Evolutionary conservation across 257 asterid species (phyloP).

Genomic region (Nicotiana sylvestris): DNA sequence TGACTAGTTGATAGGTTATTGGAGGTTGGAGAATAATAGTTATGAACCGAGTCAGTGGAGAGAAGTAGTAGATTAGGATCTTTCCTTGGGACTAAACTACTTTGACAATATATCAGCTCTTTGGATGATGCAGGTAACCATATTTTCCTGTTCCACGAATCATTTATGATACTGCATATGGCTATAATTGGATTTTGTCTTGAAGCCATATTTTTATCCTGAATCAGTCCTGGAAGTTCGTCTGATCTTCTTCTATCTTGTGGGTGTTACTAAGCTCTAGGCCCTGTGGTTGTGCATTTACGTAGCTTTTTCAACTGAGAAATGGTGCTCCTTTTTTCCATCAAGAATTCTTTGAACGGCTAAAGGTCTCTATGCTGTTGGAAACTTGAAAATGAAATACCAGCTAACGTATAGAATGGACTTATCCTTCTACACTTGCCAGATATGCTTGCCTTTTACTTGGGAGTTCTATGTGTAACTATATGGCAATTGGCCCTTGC

Average conservation of each 20-base stretch:
- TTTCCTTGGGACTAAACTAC: not conserved
- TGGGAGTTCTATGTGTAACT: not conserved
- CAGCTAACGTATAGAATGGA: not conserved
- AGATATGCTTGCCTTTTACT: not conserved
- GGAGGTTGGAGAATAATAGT: not conserved
- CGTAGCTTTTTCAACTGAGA: not conserved
- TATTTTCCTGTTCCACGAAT: not conserved
- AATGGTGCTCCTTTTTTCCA: not conserved
- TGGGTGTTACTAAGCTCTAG: not conserved
- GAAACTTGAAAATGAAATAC: not conserved
- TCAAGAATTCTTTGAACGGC: not conserved
- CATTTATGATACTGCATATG: not conserved
- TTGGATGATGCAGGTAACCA: not conserved
- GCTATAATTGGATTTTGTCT: not conserved
- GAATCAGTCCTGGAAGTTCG: not conserved
- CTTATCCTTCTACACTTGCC: not conserved
- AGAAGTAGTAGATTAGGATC: not conserved
- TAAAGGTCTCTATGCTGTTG: not conserved
- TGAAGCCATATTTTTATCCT: not conserved
- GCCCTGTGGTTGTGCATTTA: not conserved
- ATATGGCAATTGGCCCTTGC: not conserved
- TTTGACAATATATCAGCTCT: not conserved
- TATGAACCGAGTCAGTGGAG: not conserved
- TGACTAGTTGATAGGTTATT: not conserved
- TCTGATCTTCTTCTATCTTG: not conserved